Percentiles rank a stretch among this genome's conserved stretches.
Conservation (phyloP, 768 basidiomycete genomes). For the Lactarius indigo region DNA sequence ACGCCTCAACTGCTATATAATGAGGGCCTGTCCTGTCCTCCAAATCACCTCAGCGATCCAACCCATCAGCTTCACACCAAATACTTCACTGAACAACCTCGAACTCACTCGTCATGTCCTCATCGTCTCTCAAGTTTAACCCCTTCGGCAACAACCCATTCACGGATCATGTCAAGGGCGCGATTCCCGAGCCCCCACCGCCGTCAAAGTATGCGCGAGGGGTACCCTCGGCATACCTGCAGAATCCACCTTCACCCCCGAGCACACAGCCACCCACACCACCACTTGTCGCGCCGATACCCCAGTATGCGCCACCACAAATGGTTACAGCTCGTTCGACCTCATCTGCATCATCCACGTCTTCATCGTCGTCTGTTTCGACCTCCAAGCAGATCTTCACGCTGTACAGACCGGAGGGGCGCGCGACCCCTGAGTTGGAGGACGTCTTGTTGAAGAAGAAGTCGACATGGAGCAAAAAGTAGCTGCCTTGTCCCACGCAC, state of each 20-base stretch:
- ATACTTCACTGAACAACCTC: neutral
- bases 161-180: conserved; percentile 38
- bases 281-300: conserved; percentile 14
- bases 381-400: conserved; percentile 40
- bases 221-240: conserved; percentile 33
- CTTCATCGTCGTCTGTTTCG: conserved; percentile 15
- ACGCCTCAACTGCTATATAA: conserved; percentile 9
- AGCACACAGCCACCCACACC: conserved; percentile 12
- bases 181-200: conserved; percentile 39
- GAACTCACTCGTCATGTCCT: conserved; percentile 29
- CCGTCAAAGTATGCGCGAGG: conserved; percentile 48
- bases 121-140: conserved; percentile 43
- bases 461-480: conserved; percentile 28
- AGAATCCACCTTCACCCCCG: conserved; percentile 22
- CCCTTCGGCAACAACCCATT: conserved; percentile 59
- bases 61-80: conserved; percentile 12
- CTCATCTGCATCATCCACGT: conserved; percentile 11
- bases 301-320: conserved; percentile 13
- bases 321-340: conserved; percentile 4
- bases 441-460: conserved; percentile 41
- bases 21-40: conserved; percentile 6
- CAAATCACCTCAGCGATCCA: neutral
- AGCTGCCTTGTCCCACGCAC: neutral
- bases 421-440: conserved; percentile 55
- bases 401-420: conserved; percentile 46